Evolutionary conservation across 768 basidiomycete species (phyloP).

Genomic region (Mycena metata): DNA sequence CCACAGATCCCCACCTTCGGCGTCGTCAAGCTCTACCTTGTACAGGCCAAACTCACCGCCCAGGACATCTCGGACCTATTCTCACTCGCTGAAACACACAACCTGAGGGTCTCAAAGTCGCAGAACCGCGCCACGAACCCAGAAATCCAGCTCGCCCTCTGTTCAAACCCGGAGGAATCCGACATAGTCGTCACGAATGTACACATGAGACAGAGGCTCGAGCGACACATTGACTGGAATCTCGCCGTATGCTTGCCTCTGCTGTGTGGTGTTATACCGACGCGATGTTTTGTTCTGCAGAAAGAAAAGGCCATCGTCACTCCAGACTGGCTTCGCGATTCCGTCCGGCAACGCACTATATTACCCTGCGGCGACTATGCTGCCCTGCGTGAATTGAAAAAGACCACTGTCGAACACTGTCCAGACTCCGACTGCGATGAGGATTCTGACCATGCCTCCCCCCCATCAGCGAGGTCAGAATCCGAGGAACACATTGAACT

Average conservation of each 20-base stretch:
- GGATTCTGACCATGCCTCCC: constrained; percentile 15
- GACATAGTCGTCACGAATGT: constrained; percentile 78
- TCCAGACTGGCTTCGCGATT: constrained; percentile 79
- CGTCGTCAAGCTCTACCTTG: constrained; percentile 41
- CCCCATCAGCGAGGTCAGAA: neutral
- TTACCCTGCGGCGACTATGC: constrained; percentile 70
- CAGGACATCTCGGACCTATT: constrained; percentile 52
- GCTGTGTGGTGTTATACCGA: constrained; percentile 7
- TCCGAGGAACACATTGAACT: constrained; percentile 21
- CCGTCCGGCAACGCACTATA: constrained; percentile 56
- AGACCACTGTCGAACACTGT: constrained; percentile 61
- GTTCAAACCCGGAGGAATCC: constrained; percentile 59
- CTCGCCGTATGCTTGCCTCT: constrained; percentile 67
- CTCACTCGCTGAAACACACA: constrained; percentile 48
- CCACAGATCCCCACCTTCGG: constrained; percentile 13
- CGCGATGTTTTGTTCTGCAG: constrained; percentile 54
- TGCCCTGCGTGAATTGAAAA: constrained; percentile 65
- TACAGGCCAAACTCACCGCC: constrained; percentile 43
- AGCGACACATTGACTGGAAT: constrained; percentile 77
- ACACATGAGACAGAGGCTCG: constrained; percentile 74
- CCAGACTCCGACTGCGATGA: constrained; percentile 54
- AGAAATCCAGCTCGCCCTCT: constrained; percentile 50
- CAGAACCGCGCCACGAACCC: neutral
- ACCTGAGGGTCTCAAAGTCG: constrained; percentile 23
- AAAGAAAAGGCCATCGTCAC: constrained; percentile 76